These are phyloP conservation scores for Vigna mungo DNA, from an alignment of 306 rosid genomes.

Conservation along the genomic window DNA sequence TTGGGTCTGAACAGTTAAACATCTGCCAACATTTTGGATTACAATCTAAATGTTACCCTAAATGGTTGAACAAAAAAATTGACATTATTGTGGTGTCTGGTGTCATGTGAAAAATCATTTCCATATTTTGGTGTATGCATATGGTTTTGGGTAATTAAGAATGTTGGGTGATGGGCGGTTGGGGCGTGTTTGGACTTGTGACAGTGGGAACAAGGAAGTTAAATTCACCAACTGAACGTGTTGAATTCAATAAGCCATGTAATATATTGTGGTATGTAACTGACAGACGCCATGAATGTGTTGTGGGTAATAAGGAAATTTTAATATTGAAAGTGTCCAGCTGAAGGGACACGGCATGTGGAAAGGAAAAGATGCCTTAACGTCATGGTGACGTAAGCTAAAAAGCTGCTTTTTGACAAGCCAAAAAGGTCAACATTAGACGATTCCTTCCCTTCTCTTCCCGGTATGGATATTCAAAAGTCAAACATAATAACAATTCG, in stretches of 20 bases:
- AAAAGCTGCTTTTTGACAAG: constrained; percentile 28
- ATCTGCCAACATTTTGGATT: background rate
- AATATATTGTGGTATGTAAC: background rate
- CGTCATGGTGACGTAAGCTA: background rate
- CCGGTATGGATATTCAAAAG: background rate
- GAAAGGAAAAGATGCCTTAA: background rate
- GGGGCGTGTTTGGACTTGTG: background rate
- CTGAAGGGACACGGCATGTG: background rate
- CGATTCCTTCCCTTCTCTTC: background rate
- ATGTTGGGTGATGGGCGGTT: constrained; percentile 20
- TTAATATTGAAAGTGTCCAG: background rate
- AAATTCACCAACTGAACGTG: constrained; percentile 22
- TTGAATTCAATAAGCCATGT: background rate
- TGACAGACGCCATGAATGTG: background rate
- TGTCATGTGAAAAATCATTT: constrained; percentile 22
- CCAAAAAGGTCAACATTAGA: constrained; percentile 4
- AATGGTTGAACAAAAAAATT: constrained; percentile 39
- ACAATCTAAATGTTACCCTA: background rate
- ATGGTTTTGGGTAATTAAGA: background rate
- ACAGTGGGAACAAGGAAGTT: background rate
- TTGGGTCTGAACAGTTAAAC: background rate
- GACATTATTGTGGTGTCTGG: background rate
- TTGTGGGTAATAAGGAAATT: too few species aligned
- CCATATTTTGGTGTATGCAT: too few species aligned
- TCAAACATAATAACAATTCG: constrained; percentile 32